Conservation (phyloP, 208 protist species). For the Trypanosoma congolense region DNA sequence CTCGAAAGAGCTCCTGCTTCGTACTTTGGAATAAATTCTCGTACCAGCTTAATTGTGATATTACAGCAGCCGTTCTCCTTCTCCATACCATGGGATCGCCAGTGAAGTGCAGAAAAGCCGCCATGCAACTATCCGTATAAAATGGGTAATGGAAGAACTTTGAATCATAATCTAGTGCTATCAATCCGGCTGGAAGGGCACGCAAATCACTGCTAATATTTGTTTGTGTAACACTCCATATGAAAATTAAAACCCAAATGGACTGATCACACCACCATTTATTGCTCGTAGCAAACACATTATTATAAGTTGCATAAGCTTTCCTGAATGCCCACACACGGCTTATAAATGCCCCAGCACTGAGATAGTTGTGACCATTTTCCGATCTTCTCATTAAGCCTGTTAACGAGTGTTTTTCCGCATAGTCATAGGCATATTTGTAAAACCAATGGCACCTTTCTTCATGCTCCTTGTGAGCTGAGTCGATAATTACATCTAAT, state of each 20-base stretch:
- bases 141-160: not conserved
- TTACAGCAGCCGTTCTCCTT: too few relatives aligned
- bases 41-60: too few relatives aligned
- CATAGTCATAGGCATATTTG: not conserved
- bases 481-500: not conserved
- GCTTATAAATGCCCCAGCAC: conserved; percentile 17
- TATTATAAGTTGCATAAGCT: not conserved
- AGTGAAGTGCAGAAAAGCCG: too few relatives aligned
- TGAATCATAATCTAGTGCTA: not conserved
- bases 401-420: not conserved
- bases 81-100: too few relatives aligned
- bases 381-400: not conserved
- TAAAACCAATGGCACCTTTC: conserved; percentile 9
- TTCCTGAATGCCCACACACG: conserved; percentile 18
- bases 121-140: too few relatives aligned
- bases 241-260: conserved; percentile 7
- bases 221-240: conserved; percentile 3
- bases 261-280: conserved; percentile 20
- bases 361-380: conserved; percentile 10
- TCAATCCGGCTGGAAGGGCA: not conserved
- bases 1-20: too few relatives aligned
- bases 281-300: not conserved
- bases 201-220: not conserved
- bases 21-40: too few relatives aligned
- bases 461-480: not conserved